Evolutionary conservation across 306 rosid species (phyloP), one percentile per base, ranked within the genome.

Genomic region (Argentina anserina): DNA sequence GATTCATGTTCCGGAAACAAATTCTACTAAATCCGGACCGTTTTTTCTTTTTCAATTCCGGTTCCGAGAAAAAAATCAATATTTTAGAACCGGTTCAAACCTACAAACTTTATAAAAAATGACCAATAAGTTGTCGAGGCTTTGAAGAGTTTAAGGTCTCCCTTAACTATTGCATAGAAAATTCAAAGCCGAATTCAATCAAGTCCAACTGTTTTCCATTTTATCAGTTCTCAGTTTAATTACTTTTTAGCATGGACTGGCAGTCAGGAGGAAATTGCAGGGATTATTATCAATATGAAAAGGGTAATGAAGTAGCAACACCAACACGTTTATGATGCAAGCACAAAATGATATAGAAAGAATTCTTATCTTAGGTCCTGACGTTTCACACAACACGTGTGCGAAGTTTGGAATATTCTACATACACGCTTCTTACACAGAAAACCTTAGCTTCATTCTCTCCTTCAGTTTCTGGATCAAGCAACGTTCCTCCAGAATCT

Each of bases 351-450:
- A 15, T 14, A 58, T 0, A 15, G 64, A 28, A 29, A 26, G 36
- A 26, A 56, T 26, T 56, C 36, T 56, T 26, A 26, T 58, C 21
- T 29, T 28, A 6, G 42, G 43, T 17, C 2, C 26, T 21, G 36
- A 34, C 11, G 26, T 14, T 37, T 29, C 4, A 7, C 23, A n/a
- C 4, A 1, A 39, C 28, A 39, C 53, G 49, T 37, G 15, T 15
- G 8, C 4, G 53, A 33, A 65, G 52, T 9, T 42, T 71, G 67
- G 75, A 71, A 71, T 28, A 21, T 31, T 65, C 40, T 13, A 49
- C 42, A 60, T 0, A 65, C 78, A 40, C 79, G 73, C 67, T 66
- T 49, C 28, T 36, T 37, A 39, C 50, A 25, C 9, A 50, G 36
- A 26, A 47, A 56, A 37, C 52, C 8, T 29, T 7, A 31, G 39